Percentiles rank a stretch among this genome's conserved stretches.
phyloP scores from a whole-genome alignment of 2,329 filamentous ascomycete genomes.

The Alternaria gansuensis region DNA sequence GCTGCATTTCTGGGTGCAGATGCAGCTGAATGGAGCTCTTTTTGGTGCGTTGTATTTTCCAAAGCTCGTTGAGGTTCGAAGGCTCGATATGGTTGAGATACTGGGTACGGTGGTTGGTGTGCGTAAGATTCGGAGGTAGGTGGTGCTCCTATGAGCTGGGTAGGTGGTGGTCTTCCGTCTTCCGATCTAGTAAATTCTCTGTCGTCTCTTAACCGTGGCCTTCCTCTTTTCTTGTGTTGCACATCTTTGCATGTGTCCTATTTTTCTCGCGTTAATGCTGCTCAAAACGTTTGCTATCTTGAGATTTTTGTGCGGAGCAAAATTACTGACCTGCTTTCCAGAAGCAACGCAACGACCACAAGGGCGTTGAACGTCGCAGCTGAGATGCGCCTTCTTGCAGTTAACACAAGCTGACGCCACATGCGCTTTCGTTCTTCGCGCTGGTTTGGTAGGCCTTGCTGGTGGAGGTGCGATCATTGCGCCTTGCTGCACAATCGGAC shows the following conservation, averaged over 20 bases:
- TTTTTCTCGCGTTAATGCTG: slow-evolving; percentile 17
- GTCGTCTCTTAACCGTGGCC: slow-evolving; percentile 75
- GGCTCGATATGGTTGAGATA: slow-evolving; percentile 33
- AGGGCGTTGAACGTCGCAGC: slow-evolving; percentile 72
- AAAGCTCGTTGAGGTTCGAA: slow-evolving; percentile 38
- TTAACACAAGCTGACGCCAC: slow-evolving; percentile 86
- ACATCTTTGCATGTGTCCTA: slow-evolving; percentile 83
- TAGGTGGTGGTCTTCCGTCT: slow-evolving; percentile 40
- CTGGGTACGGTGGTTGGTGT: slow-evolving; percentile 35
- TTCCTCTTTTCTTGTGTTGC: slow-evolving; percentile 84
- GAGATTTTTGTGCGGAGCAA: slow-evolving; percentile 15
- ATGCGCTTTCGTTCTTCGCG: slow-evolving; percentile 72
- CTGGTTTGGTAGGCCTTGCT: slow-evolving; percentile 45
- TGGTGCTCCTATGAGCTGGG: slow-evolving; percentile 38
- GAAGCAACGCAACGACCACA: slow-evolving; percentile 80
- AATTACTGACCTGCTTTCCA: slow-evolving; percentile 68
- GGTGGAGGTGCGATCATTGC: slow-evolving; percentile 47
- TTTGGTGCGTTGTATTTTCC: slow-evolving; percentile 29
- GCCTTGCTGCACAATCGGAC: slow-evolving; percentile 45
- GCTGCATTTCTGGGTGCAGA: slow-evolving; percentile 29
- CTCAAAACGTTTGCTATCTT: background rate
- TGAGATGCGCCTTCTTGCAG: slow-evolving; percentile 83
- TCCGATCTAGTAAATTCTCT: slow-evolving; percentile 47
- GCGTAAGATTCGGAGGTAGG: slow-evolving; percentile 33
- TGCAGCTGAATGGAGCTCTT: slow-evolving; percentile 27